Evolutionary conservation across 495 filamentous ascomycete species (phyloP), one percentile per base, ranked within the genome.

Genomic region (Delitschia confertaspora): DNA sequence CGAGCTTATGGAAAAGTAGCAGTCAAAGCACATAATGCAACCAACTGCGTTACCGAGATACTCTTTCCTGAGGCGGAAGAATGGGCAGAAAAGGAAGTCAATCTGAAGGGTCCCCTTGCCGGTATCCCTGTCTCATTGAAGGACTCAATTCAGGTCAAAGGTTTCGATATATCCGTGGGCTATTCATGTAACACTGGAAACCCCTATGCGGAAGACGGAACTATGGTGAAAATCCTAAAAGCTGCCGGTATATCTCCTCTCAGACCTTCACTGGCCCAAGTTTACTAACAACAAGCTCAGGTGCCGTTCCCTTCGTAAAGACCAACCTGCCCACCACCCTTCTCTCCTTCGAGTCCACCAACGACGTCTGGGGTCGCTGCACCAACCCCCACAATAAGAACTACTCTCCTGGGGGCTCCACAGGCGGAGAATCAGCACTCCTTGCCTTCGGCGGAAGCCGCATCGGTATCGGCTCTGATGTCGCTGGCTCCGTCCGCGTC

Each of bases 221-320:
- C 78, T 0, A 74, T 93, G 63, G 77, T 85, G 3, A 71, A 71
- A 37, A 56, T 96, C 11, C 66, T 95, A 21, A 93, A 93, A 55
- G 87, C 95, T 63, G 86, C 88, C n/a, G 78, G 78, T 76, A 55
- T 33, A 60, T 59, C 10, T 13, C 27, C 3, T 25, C n/a, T n/a
- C n/a, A n/a, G n/a, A n/a, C n/a, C n/a, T n/a, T n/a, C n/a, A 3
- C 14, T 3, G 21, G 10, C n/a, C n/a, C 23, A 26, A 3, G 1
- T 16, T 27, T 1, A n/a, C 25, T 42, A 32, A 42, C 13, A 6
- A 13, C 24, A 13, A n/a, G n/a, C n/a, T 18, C 29, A 74, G 83
- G 84, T n/a, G 91, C 91, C 3, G 71, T 98, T 0, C 91, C 91
- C 1, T 95, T 95, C 61, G 86, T 88, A 13, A 98, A 96, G 69